Evolutionary conservation across 2,329 filamentous ascomycete genomes (phyloP).

Genomic region (Neoascochyta sp.): DNA sequence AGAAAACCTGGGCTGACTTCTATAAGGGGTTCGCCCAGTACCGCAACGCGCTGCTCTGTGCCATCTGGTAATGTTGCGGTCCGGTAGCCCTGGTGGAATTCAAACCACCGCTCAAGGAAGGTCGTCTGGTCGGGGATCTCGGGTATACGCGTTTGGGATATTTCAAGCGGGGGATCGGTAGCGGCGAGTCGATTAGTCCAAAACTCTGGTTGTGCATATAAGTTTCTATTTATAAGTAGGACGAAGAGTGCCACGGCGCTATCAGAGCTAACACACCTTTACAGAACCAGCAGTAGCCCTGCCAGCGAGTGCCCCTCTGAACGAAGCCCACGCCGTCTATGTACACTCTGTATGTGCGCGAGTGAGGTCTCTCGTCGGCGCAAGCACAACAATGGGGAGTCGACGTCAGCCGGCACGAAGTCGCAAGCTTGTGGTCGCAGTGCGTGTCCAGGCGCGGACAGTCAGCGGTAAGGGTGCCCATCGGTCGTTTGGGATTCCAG

Average conservation of each 20-base stretch:
- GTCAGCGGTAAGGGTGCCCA: slow-evolving; percentile 42
- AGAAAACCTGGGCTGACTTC: slow-evolving; percentile 48
- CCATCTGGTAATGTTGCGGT: slow-evolving; percentile 42
- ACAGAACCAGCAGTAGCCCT: slow-evolving; percentile 52
- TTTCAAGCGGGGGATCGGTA: slow-evolving; percentile 41
- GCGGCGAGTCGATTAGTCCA: slow-evolving; percentile 47
- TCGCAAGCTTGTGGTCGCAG: slow-evolving; percentile 43
- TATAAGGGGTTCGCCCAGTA: slow-evolving; percentile 47
- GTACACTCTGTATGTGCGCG: slow-evolving; percentile 45
- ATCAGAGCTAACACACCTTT: slow-evolving; percentile 34
- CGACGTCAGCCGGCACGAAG: slow-evolving; percentile 42
- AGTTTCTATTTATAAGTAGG: background rate
- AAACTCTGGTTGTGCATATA: slow-evolving; percentile 39
- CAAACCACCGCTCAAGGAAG: slow-evolving; percentile 48
- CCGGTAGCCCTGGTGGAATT: slow-evolving; percentile 49
- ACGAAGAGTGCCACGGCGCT: too few species aligned
- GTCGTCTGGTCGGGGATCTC: slow-evolving; percentile 46
- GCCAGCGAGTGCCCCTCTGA: slow-evolving; percentile 47
- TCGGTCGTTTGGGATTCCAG: slow-evolving; percentile 7
- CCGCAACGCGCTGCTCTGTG: slow-evolving; percentile 43
- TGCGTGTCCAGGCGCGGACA: slow-evolving; percentile 36
- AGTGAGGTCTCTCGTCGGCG: slow-evolving; percentile 41
- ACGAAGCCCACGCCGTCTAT: slow-evolving; percentile 52
- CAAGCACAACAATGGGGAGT: slow-evolving; percentile 42
- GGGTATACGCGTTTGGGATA: slow-evolving; percentile 46